Base-by-base conservation (phyloP, 805 yeast species). In the Suhomyces faveliae region DNA sequence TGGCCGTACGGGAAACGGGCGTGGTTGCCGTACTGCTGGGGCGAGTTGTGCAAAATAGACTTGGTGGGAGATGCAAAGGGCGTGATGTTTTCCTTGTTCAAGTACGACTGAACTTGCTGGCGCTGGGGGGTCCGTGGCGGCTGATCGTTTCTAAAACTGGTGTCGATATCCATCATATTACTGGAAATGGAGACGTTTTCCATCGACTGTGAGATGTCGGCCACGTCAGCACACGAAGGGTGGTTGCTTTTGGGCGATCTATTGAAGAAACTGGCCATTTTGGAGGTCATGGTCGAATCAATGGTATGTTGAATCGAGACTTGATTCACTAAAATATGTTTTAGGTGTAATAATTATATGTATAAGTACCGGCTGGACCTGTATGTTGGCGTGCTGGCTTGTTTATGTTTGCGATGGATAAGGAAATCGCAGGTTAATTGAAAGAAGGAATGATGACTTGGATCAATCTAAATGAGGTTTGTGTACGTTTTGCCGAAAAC, bases 161-260 rank as follows among this genome's bases (percentile, higher is more conserved):
- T 59, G 51, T 73, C 77, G 11, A 71, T 58, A 43, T 72, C 77
- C 76, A 72, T 71, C 58, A 58, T 54, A 39, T 63, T 63, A 41
- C 61, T 58, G 47, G 54, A 51, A 23, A 73, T 62, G 25, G 75
- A 70, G 11, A 72, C 73, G 51, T 73, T 73, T 55, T 73, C 78
- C 64, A 73, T 63, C 35, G 69, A 61, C 48, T 70, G 76, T 9
- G 76, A 70, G 33, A 73, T 59, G 46, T 71, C 74, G 15, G 68
- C 68, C 40, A 73, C 53, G 37, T 62, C 64, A 38, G 52, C 53
- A 40, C 53, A 57, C 37, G 54, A 54, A 21, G 48, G 52, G 5
- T 24, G 49, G 27, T 35, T 30, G 35, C 52, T 57, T 39, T 56
- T 57, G 12, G 60, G 57, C 11, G 59, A 52, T 40, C 58, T 44